Evolutionary conservation across 768 basidiomycete species (phyloP), one percentile per base, ranked within the genome.

Genomic region (Lentinula detonsa): DNA sequence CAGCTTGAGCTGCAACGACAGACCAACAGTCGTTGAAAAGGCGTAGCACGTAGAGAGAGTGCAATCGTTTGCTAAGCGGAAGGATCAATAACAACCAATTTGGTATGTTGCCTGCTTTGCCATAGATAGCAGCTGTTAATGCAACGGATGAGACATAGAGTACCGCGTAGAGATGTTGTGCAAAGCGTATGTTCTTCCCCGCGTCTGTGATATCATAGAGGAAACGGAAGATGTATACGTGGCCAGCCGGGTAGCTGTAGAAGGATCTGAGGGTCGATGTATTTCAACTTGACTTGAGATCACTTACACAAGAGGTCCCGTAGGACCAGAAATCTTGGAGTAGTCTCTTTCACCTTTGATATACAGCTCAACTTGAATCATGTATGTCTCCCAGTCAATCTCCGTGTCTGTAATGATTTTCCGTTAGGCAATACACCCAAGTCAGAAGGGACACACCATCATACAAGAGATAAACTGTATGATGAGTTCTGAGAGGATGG

Each of bases 351-450:
- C 88, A 37, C 95, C 95, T 59, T 84, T 82, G 51, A 91, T 67
- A 74, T 91, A 94, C 45, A 89, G 70, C 60, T 87, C 81, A 1
- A 91, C 82, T 57, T 98, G 97, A 57, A 88, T 76, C 86, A 98
- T 93, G 70, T 99, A 99, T 0, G 97, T 98, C 68, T 88, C 83
- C 87, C 93, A 98, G 75, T 99, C 97, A 67, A 99, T 99, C 74
- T 99, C 95, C 10, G 97, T 98, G 75, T 95, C 96, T 98, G 76
- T 55, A 57, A 66, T 40, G 39, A 21, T 45, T 33, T n/a, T 57
- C 37, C 52, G 63, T 46, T 31, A 18, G 28, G 42, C 31, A 37
- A 18, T 40, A 8, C 10, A n/a, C 69, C 60, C 67, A 53, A 23
- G 48, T 51, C 33, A 51, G 62, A 63, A 63, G 57, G 46, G 57